These are phyloP conservation scores for Atalantia buxifolia DNA, from an alignment of 345 rosid genomes.

Conservation along the genomic window DNA sequence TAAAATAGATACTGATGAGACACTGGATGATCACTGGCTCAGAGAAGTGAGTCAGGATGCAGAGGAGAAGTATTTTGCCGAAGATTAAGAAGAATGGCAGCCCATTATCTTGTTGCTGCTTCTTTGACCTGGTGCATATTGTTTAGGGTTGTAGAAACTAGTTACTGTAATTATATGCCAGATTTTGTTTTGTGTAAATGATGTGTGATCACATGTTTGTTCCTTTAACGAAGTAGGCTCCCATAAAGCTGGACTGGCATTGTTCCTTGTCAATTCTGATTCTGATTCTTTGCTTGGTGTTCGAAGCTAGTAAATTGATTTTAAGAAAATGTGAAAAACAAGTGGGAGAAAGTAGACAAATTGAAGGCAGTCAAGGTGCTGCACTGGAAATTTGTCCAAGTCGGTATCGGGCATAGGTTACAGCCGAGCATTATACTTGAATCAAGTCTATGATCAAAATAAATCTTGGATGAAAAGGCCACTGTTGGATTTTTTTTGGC, in stretches of 20 bases:
- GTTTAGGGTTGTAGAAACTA: neutral
- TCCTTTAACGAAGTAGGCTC: neutral
- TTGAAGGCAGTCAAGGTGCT: neutral
- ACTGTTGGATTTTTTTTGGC: neutral
- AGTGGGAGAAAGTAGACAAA: neutral
- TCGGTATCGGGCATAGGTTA: neutral
- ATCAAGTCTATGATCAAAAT: neutral
- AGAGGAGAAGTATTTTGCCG: conserved; percentile 85
- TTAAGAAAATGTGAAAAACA: neutral
- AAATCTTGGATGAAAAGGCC: neutral
- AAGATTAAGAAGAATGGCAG: conserved; percentile 26
- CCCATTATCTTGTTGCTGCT: neutral
- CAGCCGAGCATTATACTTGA: neutral
- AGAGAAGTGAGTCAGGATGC: conserved; percentile 78
- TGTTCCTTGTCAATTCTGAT: neutral
- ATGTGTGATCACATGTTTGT: neutral
- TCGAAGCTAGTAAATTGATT: neutral
- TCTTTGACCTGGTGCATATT: neutral
- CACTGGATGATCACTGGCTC: conserved; percentile 93
- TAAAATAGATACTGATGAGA: conserved; percentile 79
- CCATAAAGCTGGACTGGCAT: neutral
- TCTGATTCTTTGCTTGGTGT: neutral
- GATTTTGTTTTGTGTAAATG: neutral
- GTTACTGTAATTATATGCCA: conserved; percentile 4
- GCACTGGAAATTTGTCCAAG: conserved; percentile 3